Percentiles rank a stretch among this genome's conserved stretches.
phyloP scores from a whole-genome alignment of 164 flowering plant genomes.

The Magnolia kwangsiensis region DNA sequence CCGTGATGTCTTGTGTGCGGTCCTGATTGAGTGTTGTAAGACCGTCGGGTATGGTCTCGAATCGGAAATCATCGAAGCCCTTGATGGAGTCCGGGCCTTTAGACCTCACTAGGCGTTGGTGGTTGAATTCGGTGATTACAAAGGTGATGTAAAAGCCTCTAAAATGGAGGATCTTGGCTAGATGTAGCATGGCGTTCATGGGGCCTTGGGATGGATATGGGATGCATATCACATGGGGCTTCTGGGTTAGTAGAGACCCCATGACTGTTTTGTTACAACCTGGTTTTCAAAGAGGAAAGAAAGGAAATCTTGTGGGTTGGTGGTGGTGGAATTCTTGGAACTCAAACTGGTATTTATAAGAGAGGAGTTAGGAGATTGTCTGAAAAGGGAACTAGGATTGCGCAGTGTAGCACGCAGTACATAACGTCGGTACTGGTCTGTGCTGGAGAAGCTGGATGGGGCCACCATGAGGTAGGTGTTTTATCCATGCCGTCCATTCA shows the following conservation, averaged over 20 bases:
- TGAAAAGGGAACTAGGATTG: no score
- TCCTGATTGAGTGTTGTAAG: constrained; percentile 34
- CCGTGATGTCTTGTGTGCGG: constrained; percentile 33
- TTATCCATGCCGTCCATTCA: no score
- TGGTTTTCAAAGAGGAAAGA: no score
- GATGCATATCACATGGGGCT: constrained; percentile 22
- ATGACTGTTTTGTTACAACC: not conserved
- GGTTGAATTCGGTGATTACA: constrained; percentile 19
- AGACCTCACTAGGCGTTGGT: constrained; percentile 7
- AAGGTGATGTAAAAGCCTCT: constrained; percentile 29
- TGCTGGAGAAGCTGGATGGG: no score
- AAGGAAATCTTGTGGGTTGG: no score
- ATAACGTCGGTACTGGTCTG: no score
- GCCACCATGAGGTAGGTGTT: no score
- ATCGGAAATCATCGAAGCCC: constrained; percentile 22
- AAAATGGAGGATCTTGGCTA: constrained; percentile 18
- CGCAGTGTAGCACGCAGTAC: no score
- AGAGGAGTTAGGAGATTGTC: no score
- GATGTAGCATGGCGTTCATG: constrained; percentile 19
- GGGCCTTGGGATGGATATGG: constrained; percentile 25
- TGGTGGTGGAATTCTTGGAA: no score
- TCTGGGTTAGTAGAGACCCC: not conserved
- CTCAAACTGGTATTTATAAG: no score
- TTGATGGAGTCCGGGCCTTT: constrained; percentile 10
- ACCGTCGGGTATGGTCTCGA: constrained; percentile 33